Conservation (phyloP, 345 rosid genomes). For the Gossypium sturtianum region DNA sequence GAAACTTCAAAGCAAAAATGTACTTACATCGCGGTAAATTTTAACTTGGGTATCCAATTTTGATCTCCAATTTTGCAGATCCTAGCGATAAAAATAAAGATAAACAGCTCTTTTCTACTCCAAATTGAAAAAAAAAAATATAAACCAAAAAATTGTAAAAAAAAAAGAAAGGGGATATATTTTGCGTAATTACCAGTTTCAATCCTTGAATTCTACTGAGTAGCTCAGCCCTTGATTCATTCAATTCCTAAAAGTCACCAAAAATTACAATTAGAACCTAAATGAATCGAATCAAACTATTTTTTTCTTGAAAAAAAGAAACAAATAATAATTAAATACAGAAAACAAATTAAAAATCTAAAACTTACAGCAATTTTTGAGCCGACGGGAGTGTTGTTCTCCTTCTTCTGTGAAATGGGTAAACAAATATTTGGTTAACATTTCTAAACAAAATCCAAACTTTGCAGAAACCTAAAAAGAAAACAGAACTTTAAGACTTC, state of each 20-base stretch:
- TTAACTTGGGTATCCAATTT: slow-evolving; percentile 86
- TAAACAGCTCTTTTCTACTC: neutral
- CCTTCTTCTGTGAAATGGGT: slow-evolving; percentile 55
- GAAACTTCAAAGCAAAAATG: neutral
- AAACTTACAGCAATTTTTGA: slow-evolving; percentile 53
- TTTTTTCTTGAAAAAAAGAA: neutral
- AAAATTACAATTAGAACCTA: neutral
- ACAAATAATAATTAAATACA: neutral
- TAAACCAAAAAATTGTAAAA: neutral
- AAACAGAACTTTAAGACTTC: neutral
- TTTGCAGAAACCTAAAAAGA: neutral
- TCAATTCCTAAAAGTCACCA: slow-evolving; percentile 48
- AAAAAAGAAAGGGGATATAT: no score
- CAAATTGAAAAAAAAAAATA: neutral
- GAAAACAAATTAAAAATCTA: neutral
- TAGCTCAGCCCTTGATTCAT: slow-evolving; percentile 79
- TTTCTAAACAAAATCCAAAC: neutral
- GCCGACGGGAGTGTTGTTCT: slow-evolving; percentile 47
- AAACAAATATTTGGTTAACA: neutral
- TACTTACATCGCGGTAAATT: slow-evolving; percentile 72
- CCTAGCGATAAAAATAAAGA: slow-evolving; percentile 35
- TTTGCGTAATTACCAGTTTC: slow-evolving; percentile 46
- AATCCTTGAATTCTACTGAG: slow-evolving; percentile 76
- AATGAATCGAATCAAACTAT: neutral
- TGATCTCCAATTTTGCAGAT: slow-evolving; percentile 92